These are phyloP conservation scores for Xerocomellus dryophilus DNA, from an alignment of 768 basidiomycete genomes.

Conservation along the genomic window DNA sequence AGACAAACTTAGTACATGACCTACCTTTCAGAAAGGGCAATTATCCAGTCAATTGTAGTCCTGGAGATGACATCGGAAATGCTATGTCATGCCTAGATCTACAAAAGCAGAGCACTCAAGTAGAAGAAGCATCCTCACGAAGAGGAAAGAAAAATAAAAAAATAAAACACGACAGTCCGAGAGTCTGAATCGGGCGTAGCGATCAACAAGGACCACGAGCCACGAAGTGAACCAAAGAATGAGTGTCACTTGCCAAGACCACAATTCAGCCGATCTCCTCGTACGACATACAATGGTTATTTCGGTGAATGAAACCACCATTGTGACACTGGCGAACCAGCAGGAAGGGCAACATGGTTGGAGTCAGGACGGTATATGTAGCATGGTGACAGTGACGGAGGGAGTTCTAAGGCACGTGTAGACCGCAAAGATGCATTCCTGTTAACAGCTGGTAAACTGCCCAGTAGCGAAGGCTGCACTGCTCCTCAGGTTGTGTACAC, in stretches of 20 bases:
- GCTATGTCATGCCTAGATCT: background rate
- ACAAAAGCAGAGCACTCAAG: background rate
- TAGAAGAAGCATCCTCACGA: constrained; percentile 11
- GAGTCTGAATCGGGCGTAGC: constrained; percentile 37
- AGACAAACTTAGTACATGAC: too few species aligned
- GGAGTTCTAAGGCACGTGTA: too few species aligned
- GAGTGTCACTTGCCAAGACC: background rate
- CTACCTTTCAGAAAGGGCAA: background rate
- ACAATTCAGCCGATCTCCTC: constrained; percentile 15
- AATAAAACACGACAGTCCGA: constrained; percentile 21
- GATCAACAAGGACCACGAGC: constrained; percentile 14
- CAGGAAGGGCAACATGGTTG: background rate
- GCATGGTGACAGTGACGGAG: too few species aligned
- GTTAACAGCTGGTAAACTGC: too few species aligned
- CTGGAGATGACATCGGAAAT: background rate
- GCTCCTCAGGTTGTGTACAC: too few species aligned
- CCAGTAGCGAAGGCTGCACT: too few species aligned
- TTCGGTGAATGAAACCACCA: background rate
- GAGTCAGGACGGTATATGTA: too few species aligned
- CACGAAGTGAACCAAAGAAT: constrained; percentile 32
- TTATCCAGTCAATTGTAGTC: background rate
- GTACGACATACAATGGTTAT: constrained; percentile 4
- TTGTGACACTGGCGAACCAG: constrained; percentile 11
- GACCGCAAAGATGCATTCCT: too few species aligned
- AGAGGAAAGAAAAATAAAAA: background rate